Conservation (phyloP, 176 grass and related monocot species). For the Oryza meridionalis region DNA sequence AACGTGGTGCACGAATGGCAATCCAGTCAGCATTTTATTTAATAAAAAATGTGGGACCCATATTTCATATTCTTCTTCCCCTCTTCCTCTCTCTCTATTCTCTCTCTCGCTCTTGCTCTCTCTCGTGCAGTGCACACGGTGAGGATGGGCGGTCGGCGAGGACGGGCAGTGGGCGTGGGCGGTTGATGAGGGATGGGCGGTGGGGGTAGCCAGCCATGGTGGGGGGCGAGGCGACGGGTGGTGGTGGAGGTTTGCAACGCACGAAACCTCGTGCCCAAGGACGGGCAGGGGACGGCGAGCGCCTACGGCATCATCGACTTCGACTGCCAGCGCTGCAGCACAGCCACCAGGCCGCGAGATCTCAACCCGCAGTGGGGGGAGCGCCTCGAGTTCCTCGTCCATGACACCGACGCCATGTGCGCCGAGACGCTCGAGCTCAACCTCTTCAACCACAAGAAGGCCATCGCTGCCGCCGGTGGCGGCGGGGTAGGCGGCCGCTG, state of each 20-base stretch:
- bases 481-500: conserved; percentile 10
- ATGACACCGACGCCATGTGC: conserved; percentile 61
- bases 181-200: too few species aligned
- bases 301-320: conserved; percentile 94
- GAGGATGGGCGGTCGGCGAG: too few species aligned
- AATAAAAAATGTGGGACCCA: too few species aligned
- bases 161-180: too few species aligned
- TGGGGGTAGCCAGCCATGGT: conserved; percentile 38
- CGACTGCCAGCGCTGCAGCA: conserved; percentile 94
- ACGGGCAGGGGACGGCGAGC: conserved; percentile 92
- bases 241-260: conserved; percentile 95
- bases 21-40: too few species aligned
- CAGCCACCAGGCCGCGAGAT: conserved; percentile 72
- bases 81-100: too few species aligned
- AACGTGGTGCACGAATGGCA: too few species aligned
- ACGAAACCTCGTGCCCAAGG: conserved; percentile 96
- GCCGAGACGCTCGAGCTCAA: conserved; percentile 83
- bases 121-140: too few species aligned
- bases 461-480: conserved; percentile 23
- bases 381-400: conserved; percentile 85
- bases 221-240: conserved; percentile 58
- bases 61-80: too few species aligned
- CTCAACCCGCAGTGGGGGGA: conserved; percentile 95
- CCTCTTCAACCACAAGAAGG: conserved; percentile 98
- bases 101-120: too few species aligned